phyloP scores from a whole-genome alignment of 1,284 basidiomycete genomes.

The Naganishia albida region DNA sequence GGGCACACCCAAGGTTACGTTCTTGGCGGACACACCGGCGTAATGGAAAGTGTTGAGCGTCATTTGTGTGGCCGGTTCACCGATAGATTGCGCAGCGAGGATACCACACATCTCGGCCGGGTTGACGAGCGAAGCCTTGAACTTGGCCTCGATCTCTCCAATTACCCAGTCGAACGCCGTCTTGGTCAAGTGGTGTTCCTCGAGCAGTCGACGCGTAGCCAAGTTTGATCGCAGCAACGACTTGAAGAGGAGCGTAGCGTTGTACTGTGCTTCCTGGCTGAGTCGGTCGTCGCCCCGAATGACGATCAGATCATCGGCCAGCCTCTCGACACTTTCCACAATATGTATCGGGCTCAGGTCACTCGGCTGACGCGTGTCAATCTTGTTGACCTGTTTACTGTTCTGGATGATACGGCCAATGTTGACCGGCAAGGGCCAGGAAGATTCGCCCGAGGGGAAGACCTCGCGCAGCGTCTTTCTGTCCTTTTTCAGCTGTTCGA shows the following conservation, averaged over 20 bases:
- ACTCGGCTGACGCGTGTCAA: constrained; percentile 87
- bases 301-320: constrained; percentile 73
- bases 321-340: constrained; percentile 71
- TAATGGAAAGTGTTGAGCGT: constrained; percentile 97
- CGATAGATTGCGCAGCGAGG: constrained; percentile 95
- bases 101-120: constrained; percentile 99
- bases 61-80: constrained; percentile 99
- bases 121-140: constrained; percentile 86
- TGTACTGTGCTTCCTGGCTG: constrained; percentile 75
- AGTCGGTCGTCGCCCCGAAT: constrained; percentile 82
- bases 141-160: constrained; percentile 93
- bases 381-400: constrained; percentile 94
- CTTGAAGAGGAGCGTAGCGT: constrained; percentile 88
- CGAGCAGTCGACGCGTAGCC: constrained; percentile 77
- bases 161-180: constrained; percentile 98
- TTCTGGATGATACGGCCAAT: constrained; percentile 93
- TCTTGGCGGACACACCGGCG: constrained; percentile 96
- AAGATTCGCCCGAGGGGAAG: constrained; percentile 75
- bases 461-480: constrained; percentile 80
- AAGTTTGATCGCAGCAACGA: constrained; percentile 90
- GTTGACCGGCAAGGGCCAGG: constrained; percentile 83
- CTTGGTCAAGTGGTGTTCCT: constrained; percentile 78
- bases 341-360: constrained; percentile 89
- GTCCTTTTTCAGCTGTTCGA: constrained; percentile 71
- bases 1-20: constrained; percentile 96